Evolutionary conservation across 768 basidiomycete species (phyloP), one percentile per base, ranked within the genome.

Genomic region (Hebeloma cylindrosporum): DNA sequence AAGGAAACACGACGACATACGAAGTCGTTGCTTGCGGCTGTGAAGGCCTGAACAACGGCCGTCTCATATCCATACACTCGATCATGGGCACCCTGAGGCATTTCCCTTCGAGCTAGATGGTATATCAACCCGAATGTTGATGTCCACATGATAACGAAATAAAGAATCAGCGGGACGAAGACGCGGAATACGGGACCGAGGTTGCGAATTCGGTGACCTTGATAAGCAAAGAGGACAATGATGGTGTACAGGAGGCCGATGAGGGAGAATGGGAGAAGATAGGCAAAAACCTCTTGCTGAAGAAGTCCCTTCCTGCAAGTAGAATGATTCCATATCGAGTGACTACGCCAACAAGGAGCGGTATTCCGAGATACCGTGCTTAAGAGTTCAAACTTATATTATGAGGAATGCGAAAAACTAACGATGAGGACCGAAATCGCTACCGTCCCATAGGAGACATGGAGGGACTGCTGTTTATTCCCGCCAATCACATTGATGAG

Each of bases 191-290:
- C 86, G 3, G 77, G 76, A 0, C 87, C 81, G 30, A 93, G 67
- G 57, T 90, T 83, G 47, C 82, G 72, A 51, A 92, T 89, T 45
- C 78, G 79, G 40, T 82, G 78, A 2, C 73, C 75, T 64, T 82
- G 80, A 56, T 79, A 79, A 3, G 82, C 87, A 58, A 90, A 89
- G 60, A 88, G 72, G 36, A 88, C 78, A 41, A 87, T 61, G 55
- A 89, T 80, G 10, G 88, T 92, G 69, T 91, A 92, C 1, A 93
- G 74, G 6, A 93, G 70, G 4, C 89, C 90, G 18, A 90, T 41
- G 8, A 88, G 74, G 0, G 88, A 78, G 5, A 90, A 51, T 0
- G 85, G 88, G 77, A 76, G 63, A 93, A 87, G 34, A 65, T 51
- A 0, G 80, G 83, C 16, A 89, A 64, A 67, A 92, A 91, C 7